phyloP scores from a whole-genome alignment of 192 early-diverging fungal genomes.

The Paraglomus brasilianum region DNA sequence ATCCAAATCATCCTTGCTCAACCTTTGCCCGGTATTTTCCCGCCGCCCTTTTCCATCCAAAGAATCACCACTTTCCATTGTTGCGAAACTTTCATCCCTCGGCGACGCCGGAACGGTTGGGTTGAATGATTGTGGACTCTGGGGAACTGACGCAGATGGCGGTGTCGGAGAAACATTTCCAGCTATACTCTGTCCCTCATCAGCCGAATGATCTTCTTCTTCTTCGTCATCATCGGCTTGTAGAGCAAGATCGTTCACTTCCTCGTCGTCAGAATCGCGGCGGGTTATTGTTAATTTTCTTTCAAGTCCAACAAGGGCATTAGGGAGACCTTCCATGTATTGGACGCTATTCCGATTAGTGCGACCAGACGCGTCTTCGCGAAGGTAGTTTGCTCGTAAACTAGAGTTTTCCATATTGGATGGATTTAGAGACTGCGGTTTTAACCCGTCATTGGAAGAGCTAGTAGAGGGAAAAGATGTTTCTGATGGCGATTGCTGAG shows the following conservation, averaged over 20 bases:
- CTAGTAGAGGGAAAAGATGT: neutral
- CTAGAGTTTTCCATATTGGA: neutral
- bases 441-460: neutral
- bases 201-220: conserved; percentile 11
- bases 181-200: neutral
- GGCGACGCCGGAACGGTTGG: neutral
- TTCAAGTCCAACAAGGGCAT: conserved; percentile 42
- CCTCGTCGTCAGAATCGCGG: conserved; percentile 39
- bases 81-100: neutral
- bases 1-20: neutral
- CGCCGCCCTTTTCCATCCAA: neutral
- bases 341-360: conserved; percentile 48
- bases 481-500: neutral
- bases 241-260: conserved; percentile 41
- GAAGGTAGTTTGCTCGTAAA: conserved; percentile 15
- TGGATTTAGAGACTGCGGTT: no score
- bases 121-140: neutral
- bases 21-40: neutral
- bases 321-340: conserved; percentile 44
- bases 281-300: conserved; percentile 31
- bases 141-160: neutral
- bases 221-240: conserved; percentile 24
- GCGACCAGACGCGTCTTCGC: conserved; percentile 35
- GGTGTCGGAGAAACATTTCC: neutral
- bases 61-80: neutral